A percentile compares a stretch with the other conserved stretches of the same genome.
These are phyloP conservation scores for Casaregolazyma suthepensis DNA, from an alignment of 1,139 yeast genomes.

Conservation along the genomic window DNA sequence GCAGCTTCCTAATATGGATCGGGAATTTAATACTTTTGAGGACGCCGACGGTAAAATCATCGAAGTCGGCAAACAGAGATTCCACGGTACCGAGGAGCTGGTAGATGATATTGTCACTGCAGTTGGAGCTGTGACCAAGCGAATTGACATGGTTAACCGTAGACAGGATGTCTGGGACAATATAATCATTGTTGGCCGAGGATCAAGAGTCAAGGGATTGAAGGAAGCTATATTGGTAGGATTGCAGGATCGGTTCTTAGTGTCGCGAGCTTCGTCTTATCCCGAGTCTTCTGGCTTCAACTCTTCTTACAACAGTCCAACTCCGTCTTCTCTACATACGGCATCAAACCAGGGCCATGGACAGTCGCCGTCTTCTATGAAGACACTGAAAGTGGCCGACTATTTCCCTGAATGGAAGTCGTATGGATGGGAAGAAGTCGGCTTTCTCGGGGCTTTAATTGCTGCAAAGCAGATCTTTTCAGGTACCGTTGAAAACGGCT, in stretches of 20 bases:
- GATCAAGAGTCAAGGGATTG: slow-evolving; percentile 69
- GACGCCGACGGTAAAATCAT: slow-evolving; percentile 53
- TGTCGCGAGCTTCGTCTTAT: slow-evolving; percentile 35
- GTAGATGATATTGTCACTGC: slow-evolving; percentile 49
- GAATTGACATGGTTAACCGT: slow-evolving; percentile 60
- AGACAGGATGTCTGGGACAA: slow-evolving; percentile 87
- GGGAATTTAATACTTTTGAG: slow-evolving; percentile 56
- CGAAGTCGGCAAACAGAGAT: slow-evolving; percentile 78
- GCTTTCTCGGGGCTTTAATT: slow-evolving; percentile 81
- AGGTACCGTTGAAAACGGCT: slow-evolving; percentile 52
- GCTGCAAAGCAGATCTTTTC: slow-evolving; percentile 80
- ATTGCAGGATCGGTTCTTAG: slow-evolving; percentile 54
- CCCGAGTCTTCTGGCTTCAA: slow-evolving; percentile 35
- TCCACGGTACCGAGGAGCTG: slow-evolving; percentile 64
- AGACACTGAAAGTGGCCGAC: slow-evolving; percentile 70
- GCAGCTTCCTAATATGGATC: slow-evolving; percentile 36
- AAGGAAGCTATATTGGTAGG: slow-evolving; percentile 60
- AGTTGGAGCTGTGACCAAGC: slow-evolving; percentile 47
- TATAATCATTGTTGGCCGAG: slow-evolving; percentile 70
- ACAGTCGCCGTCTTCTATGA: slow-evolving; percentile 76
- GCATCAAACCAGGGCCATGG: slow-evolving; percentile 29
- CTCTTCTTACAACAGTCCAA: slow-evolving; percentile 33
- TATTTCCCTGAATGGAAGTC: slow-evolving; percentile 96
- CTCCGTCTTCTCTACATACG: slow-evolving; percentile 21
- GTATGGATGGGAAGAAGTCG: slow-evolving; percentile 68